Base-by-base conservation (phyloP, 306 rosid genomes). In the Sicyos baderoa region DNA sequence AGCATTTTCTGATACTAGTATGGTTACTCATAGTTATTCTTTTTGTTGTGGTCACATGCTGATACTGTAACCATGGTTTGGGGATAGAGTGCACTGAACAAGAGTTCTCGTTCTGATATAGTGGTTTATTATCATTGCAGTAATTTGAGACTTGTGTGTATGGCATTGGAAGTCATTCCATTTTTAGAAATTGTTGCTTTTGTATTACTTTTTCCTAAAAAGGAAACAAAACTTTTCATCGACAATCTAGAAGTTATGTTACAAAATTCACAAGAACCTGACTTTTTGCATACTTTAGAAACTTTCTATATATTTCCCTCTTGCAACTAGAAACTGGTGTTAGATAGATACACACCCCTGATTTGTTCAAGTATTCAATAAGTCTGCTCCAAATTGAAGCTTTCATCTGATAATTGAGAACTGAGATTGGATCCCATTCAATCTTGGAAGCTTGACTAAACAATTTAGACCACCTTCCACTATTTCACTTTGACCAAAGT, bases 41-140 rank as follows among this genome's bases (percentile, higher is more conserved):
- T 66, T 44, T 65, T 65, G 53, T 21, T 66, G 71, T 64, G 51
- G 54, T 59, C 66, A 42, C 2, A 17, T 44, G 13, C 35, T 45
- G 49, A 64, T 42, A 12, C 4, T 18, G 52, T 64, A 48, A 5
- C 70, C 14, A 19, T 40, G 17, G 52, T 1, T 64, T 64, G 10
- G 22, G 70, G 54, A 19, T 44, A 0, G 32, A 64, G 53, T 44
- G 52, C 16, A 44, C 47, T 8, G 70, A 64, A 42, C 9, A 10
- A 13, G 22, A 12, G 52, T 64, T 64, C 12, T 21, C 19, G 7
- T 10, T 11, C 54, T 11, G 55, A 22, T 66, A 13, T 66, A 7
- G 3, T 15, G 54, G 15, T 66, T 22, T 65, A 3, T 44, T 22
- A 40, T 2, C 40, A 65, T 65, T 65, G 14, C 54, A 45, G 29